A percentile compares a stretch with the other conserved stretches of the same genome.
Conservation (phyloP, 1,284 basidiomycete genomes). For the Peniophora sp. region DNA sequence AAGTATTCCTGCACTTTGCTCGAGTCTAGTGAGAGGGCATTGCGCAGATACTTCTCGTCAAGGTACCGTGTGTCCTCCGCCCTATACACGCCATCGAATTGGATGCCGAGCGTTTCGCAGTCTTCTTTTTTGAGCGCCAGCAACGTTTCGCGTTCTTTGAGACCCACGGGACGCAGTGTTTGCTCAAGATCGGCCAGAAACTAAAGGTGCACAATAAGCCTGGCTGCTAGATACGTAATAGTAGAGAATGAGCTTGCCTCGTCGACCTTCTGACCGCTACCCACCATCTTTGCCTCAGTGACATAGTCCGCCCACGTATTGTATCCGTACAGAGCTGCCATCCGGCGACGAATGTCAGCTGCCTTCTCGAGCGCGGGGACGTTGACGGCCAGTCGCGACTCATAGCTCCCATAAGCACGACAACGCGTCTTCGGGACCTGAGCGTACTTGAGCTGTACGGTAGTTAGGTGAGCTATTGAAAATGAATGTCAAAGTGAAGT, state of each 20-base stretch:
- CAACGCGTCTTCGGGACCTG: conserved; percentile 61
- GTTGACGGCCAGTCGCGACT: conserved; percentile 61
- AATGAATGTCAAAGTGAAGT: neutral
- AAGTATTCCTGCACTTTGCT: conserved; percentile 79
- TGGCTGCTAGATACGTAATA: neutral
- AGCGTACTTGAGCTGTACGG: conserved; percentile 66
- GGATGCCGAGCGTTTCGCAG: conserved; percentile 45
- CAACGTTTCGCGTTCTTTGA: conserved; percentile 57
- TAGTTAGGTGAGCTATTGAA: conserved; percentile 2
- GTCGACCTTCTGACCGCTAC: conserved; percentile 48
- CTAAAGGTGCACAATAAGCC: conserved; percentile 17
- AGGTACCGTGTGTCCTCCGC: conserved; percentile 48
- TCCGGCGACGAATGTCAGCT: conserved; percentile 60
- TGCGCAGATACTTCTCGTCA: conserved; percentile 64
- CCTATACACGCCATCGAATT: conserved; percentile 60
- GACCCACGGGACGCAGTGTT: conserved; percentile 66
- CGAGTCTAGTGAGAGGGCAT: conserved; percentile 62
- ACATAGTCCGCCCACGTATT: conserved; percentile 77
- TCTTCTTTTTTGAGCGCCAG: conserved; percentile 70
- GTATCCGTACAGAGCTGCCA: conserved; percentile 62
- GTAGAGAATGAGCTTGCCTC: conserved; percentile 28
- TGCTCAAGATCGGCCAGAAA: conserved; percentile 68
- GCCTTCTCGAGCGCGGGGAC: conserved; percentile 59
- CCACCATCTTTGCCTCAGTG: conserved; percentile 82
- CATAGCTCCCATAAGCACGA: conserved; percentile 56